Conservation (phyloP, 164 flowering plant species). For the Cinnamomum chago region DNA sequence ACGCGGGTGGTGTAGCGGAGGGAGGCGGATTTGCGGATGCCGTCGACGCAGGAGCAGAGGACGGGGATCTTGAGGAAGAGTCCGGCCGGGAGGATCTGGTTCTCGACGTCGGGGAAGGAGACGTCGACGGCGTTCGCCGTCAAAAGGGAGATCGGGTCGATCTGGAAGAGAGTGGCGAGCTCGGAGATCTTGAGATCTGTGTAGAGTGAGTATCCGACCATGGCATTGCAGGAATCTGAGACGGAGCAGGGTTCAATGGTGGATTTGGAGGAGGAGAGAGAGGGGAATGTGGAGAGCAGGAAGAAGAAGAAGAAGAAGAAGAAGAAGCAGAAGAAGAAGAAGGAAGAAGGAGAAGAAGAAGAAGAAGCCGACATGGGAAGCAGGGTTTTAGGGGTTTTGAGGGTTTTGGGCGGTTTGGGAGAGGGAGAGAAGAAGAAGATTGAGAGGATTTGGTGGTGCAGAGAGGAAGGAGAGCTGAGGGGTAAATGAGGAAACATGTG, state of each 20-base stretch:
- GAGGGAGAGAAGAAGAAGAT: not conserved
- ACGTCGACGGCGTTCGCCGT: conserved; percentile 81
- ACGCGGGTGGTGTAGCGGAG: conserved; percentile 70
- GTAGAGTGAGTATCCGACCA: conserved; percentile 84
- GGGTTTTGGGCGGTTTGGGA: not conserved
- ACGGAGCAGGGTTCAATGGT: conserved; percentile 93
- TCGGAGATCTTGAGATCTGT: conserved; percentile 92
- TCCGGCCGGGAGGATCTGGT: conserved; percentile 75
- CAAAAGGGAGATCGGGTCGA: conserved; percentile 75
- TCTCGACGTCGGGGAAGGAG: conserved; percentile 81
- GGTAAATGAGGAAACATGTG: too few species aligned
- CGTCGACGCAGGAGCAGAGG: conserved; percentile 76
- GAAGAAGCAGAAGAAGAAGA: not conserved
- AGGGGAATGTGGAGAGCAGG: conserved; percentile 8
- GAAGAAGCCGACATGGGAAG: not conserved
- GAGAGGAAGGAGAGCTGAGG: too few species aligned
- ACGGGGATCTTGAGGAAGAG: conserved; percentile 81
- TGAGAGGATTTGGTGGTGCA: not conserved
- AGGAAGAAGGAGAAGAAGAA: too few species aligned
- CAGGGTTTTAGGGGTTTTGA: not conserved
- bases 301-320: not conserved
- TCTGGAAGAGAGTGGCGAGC: conserved; percentile 71
- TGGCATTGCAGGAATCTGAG: conserved; percentile 72
- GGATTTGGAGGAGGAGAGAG: conserved; percentile 40
- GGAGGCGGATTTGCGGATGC: conserved; percentile 68